Percentiles rank a stretch among this genome's conserved stretches.
Evolutionary conservation across 176 grass and related monocot genomes (phyloP).

Genomic region (Bromus sterilis): DNA sequence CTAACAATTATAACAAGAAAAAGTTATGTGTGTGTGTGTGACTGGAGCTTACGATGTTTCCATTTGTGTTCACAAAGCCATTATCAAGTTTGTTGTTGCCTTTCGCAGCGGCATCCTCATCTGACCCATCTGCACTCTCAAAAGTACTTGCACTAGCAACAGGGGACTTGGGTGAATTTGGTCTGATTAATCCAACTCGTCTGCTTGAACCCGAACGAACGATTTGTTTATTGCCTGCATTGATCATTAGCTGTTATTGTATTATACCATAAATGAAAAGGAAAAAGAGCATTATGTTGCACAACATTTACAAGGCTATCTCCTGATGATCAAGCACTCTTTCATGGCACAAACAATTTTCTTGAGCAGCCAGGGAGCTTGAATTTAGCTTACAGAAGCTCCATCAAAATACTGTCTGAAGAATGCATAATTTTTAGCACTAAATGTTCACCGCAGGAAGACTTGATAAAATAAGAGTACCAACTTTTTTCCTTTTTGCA

Average conservation of each 20-base stretch:
- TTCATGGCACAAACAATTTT: not conserved
- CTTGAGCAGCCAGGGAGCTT: not conserved
- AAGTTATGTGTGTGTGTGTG: too few species aligned
- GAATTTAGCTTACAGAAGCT: not conserved
- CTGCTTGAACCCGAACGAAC: slow-evolving; percentile 50
- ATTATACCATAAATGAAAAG: slow-evolving; percentile 11
- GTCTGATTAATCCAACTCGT: slow-evolving; percentile 41
- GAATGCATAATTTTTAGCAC: not conserved
- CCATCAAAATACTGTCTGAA: not conserved
- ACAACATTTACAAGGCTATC: not conserved
- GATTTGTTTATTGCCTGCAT: slow-evolving; percentile 46
- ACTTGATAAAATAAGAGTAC: not conserved
- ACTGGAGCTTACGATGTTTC: slow-evolving; percentile 49
- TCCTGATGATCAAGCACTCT: not conserved
- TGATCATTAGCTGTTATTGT: slow-evolving; percentile 10
- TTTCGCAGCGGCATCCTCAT: slow-evolving; percentile 38
- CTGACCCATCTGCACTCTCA: slow-evolving; percentile 56
- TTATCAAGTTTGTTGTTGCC: slow-evolving; percentile 53
- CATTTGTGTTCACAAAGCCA: slow-evolving; percentile 52
- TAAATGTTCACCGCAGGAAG: not conserved
- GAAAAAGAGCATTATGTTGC: not conserved
- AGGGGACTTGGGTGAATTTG: slow-evolving; percentile 78
- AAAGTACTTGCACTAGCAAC: slow-evolving; percentile 48
- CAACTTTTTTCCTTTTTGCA: not conserved
- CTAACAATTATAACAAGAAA: slow-evolving; percentile 6